Evolutionary conservation across 2,329 filamentous ascomycete genomes (phyloP).

Genomic region (Colletotrichum euphorbiae): DNA sequence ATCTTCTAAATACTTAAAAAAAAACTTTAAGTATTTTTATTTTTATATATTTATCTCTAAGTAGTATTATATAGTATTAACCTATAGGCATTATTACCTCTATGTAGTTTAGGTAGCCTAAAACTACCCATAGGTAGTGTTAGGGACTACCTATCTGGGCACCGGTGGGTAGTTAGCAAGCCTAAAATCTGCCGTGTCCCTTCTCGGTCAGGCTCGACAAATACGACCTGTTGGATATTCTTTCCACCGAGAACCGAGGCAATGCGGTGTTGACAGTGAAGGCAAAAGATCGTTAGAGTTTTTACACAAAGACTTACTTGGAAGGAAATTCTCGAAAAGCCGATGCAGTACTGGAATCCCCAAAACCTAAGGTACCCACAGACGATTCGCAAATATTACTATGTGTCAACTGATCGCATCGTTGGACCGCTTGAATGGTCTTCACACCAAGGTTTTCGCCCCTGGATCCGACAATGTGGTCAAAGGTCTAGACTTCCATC

Average conservation of each 20-base stretch:
- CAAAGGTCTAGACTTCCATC: not conserved
- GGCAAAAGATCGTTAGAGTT: not conserved
- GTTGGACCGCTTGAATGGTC: not conserved
- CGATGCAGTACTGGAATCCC: not conserved
- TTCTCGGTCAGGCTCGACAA: not conserved
- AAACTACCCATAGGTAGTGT: no score
- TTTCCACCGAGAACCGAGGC: not conserved
- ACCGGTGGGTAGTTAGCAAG: no score
- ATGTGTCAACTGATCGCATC: not conserved
- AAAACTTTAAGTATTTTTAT: no score
- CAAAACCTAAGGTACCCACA: conserved; percentile 24
- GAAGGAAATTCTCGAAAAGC: not conserved
- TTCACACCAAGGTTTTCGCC: not conserved
- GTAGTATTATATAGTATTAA: no score
- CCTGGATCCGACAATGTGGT: not conserved
- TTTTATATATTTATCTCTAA: no score
- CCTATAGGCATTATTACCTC: no score
- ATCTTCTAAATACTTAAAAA: no score
- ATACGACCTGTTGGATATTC: not conserved
- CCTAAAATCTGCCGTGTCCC: no score
- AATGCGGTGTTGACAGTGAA: not conserved
- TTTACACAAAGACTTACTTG: not conserved
- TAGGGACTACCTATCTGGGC: no score
- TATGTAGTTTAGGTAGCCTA: no score
- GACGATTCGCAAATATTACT: conserved; percentile 20